Evolutionary conservation across 352 stramenopile species (phyloP).

Genomic region (Pythium folliculosum): DNA sequence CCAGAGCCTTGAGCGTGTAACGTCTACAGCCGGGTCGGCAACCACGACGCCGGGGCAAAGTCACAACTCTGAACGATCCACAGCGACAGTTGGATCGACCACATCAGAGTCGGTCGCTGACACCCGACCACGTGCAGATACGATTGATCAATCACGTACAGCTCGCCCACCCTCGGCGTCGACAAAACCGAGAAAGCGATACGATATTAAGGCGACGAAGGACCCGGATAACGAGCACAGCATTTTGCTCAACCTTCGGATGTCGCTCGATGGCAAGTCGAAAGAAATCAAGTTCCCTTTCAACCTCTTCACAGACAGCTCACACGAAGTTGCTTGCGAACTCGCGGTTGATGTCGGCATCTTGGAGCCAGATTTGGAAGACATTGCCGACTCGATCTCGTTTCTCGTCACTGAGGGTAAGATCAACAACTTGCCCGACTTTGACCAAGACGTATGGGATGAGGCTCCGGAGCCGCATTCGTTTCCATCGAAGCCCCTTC

Average conservation of each 20-base stretch:
- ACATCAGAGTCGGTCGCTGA: not conserved
- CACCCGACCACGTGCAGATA: slow-evolving; percentile 5
- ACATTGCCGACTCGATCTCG: slow-evolving; percentile 94
- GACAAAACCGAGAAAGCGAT: slow-evolving; percentile 68
- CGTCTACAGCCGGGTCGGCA: too few species aligned
- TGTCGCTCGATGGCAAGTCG: slow-evolving; percentile 90
- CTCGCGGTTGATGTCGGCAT: slow-evolving; percentile 94
- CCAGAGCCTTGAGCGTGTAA: too few species aligned
- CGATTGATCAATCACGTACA: slow-evolving; percentile 10
- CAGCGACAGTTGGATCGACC: slow-evolving; percentile 3
- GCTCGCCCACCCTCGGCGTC: slow-evolving; percentile 34
- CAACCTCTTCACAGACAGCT: slow-evolving; percentile 93
- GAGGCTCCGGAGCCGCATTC: slow-evolving; percentile 83
- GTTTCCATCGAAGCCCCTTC: slow-evolving; percentile 76
- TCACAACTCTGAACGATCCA: slow-evolving; percentile 9
- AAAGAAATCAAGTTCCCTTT: slow-evolving; percentile 97
- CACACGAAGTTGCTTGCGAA: slow-evolving; percentile 94
- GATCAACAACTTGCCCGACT: slow-evolving; percentile 80
- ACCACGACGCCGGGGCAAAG: not conserved
- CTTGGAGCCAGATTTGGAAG: slow-evolving; percentile 89
- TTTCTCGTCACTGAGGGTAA: slow-evolving; percentile 86
- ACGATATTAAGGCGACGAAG: slow-evolving; percentile 83
- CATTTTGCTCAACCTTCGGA: slow-evolving; percentile 88
- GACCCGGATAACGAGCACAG: slow-evolving; percentile 82
- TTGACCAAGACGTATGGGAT: slow-evolving; percentile 84